phyloP scores from a whole-genome alignment of 495 filamentous ascomycete species.

The Penicillium cinerascens region DNA sequence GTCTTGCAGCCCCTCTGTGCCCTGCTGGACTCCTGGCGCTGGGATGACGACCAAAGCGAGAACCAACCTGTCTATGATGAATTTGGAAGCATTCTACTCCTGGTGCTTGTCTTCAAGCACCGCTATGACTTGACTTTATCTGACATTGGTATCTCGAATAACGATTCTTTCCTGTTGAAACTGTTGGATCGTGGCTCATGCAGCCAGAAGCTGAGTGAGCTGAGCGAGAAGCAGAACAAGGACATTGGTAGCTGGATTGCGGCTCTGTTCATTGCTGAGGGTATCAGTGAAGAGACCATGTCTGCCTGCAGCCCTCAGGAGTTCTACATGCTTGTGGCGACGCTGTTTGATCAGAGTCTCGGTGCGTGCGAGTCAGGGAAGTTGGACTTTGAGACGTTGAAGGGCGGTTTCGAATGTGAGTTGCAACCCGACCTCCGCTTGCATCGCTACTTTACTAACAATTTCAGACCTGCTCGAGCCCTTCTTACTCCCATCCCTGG shows the following conservation, averaged over 20 bases:
- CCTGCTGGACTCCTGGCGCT: constrained; percentile 83
- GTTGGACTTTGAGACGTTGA: constrained; percentile 75
- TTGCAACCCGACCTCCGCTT: background rate
- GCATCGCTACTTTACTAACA: constrained; percentile 5
- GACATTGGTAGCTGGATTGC: constrained; percentile 82
- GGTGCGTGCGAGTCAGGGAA: constrained; percentile 67
- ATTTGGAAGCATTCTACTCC: constrained; percentile 81
- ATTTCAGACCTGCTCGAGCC: constrained; percentile 74
- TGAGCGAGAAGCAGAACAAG: constrained; percentile 69
- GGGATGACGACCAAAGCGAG: constrained; percentile 90
- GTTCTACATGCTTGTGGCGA: constrained; percentile 88
- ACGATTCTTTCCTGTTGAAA: constrained; percentile 73
- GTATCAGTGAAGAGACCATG: constrained; percentile 85
- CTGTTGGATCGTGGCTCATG: constrained; percentile 64
- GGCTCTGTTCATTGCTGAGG: constrained; percentile 80
- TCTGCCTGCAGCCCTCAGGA: constrained; percentile 87
- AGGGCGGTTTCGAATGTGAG: constrained; percentile 84
- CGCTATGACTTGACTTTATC: constrained; percentile 70
- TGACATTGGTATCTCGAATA: constrained; percentile 60
- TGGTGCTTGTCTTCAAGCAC: constrained; percentile 77
- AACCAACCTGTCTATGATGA: constrained; percentile 97
- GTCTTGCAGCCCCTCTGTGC: constrained; percentile 81
- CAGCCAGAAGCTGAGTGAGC: constrained; percentile 58
- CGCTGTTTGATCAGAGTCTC: constrained; percentile 81
- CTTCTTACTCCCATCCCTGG: constrained; percentile 82